phyloP scores from a whole-genome alignment of 371 early-diverging fungal species.

The Rhizopus sp. region DNA sequence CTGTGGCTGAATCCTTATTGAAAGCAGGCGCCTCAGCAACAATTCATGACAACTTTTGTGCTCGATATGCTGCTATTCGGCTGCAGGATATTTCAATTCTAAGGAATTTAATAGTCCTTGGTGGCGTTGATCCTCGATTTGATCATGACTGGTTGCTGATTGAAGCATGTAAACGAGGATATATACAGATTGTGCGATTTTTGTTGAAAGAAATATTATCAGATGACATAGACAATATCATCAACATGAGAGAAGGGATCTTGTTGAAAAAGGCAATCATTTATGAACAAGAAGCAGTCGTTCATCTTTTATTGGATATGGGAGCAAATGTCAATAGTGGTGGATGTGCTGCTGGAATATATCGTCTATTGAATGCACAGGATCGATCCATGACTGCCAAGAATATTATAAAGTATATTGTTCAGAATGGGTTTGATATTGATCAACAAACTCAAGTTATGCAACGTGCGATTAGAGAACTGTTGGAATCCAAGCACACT shows the following conservation, averaged over 20 bases:
- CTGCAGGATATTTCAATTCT: slow-evolving; percentile 17
- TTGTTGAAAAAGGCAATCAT: slow-evolving; percentile 22
- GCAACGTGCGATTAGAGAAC: background rate
- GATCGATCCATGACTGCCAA: background rate
- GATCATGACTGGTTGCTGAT: slow-evolving; percentile 28
- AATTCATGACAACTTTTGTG: slow-evolving; percentile 27
- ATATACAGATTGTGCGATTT: slow-evolving; percentile 1
- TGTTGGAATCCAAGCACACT: background rate
- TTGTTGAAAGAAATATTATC: slow-evolving; percentile 11
- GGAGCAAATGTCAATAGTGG: background rate
- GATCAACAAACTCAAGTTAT: background rate
- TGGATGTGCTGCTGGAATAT: background rate
- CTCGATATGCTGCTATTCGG: slow-evolving; percentile 26
- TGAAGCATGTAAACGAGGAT: slow-evolving; percentile 21
- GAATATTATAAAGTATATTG: background rate
- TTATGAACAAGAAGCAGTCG: background rate
- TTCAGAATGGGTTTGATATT: background rate
- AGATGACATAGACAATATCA: background rate
- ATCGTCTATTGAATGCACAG: background rate
- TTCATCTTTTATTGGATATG: background rate
- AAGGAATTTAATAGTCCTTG: slow-evolving; percentile 15
- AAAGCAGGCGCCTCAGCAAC: slow-evolving; percentile 33
- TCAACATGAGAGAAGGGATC: slow-evolving; percentile 21
- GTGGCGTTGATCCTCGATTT: slow-evolving; percentile 29
- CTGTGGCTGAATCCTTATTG: slow-evolving; percentile 25